Evolutionary conservation across 352 stramenopile genomes (phyloP).

Genomic region (Pythium volutum): DNA sequence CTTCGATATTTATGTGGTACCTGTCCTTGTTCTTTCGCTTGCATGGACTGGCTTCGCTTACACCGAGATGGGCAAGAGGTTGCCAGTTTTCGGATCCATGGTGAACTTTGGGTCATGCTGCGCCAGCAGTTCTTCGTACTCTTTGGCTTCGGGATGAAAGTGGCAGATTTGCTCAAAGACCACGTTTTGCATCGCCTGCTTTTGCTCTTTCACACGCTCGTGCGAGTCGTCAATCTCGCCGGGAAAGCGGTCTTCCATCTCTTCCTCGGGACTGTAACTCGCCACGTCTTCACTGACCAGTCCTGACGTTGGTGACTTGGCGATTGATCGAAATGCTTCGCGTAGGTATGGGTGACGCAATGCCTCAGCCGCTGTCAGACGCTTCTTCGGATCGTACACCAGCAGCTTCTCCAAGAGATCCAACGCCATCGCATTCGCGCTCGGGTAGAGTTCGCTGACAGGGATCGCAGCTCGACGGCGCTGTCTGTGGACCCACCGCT

Average conservation of each 20-base stretch:
- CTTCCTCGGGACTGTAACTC: constrained; percentile 46
- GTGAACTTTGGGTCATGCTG: constrained; percentile 61
- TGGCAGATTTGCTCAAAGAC: constrained; percentile 81
- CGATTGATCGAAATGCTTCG: constrained; percentile 56
- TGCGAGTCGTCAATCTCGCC: constrained; percentile 71
- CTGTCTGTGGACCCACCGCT: constrained; percentile 70
- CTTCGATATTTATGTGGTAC: constrained; percentile 15
- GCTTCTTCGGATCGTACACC: constrained; percentile 89
- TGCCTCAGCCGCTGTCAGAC: constrained; percentile 87
- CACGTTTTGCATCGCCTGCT: constrained; percentile 66
- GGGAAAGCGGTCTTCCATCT: constrained; percentile 59
- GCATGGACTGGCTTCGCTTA: not conserved
- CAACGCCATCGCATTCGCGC: constrained; percentile 66
- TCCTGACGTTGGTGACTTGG: constrained; percentile 11
- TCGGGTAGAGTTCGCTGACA: constrained; percentile 75
- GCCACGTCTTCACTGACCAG: constrained; percentile 15
- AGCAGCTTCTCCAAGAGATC: constrained; percentile 92
- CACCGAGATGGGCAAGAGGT: constrained; percentile 44
- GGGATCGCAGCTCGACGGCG: constrained; percentile 88
- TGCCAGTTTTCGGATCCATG: constrained; percentile 54
- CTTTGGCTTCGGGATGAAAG: constrained; percentile 64
- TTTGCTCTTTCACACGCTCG: constrained; percentile 57
- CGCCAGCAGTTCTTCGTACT: constrained; percentile 59
- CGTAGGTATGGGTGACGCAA: constrained; percentile 88
- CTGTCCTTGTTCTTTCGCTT: too few relatives aligned